Evolutionary conservation across 352 stramenopile genomes (phyloP), one percentile per base, ranked within the genome.

Genomic region (Phytophthora capsici): DNA sequence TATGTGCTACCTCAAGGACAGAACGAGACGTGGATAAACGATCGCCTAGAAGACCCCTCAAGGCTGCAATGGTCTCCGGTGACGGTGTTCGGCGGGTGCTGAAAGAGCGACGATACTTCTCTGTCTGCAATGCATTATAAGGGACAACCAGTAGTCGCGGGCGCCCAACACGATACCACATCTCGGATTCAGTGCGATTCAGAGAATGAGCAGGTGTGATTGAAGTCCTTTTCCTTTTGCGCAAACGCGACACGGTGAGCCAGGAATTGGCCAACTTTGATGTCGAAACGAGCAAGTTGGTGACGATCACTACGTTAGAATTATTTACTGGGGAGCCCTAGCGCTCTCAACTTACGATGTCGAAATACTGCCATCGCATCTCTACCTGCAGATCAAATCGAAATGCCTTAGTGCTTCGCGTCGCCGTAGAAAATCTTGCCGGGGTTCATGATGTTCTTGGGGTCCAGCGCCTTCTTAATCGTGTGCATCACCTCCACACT

Each of bases 381-480:
- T 52, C 45, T 32, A 10, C 10, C 23, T 36, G 23, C 48, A 45
- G 48, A 14, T 30, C 9, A 47, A 28, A 28, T 28, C 25, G 7
- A 28, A 6, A 28, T 8, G 20, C 19, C 12, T 67, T 71, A 72
- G 52, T 73, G 64, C 37, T 68, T 63, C 30, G 45, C 52, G 22
- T 77, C 56, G 14, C 60, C 75, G 48, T 93, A 92, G 52, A 99
- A 90, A 51, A 99, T 91, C 80, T 99, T 99, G 56, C 96, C 96
- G 0, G 97, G 97, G 82, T 99, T 99, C 82, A 99, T 91, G 40
- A 99, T 98, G 67, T 97, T 92, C 40, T 92, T 78, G 16, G 97
- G 97, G 79, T 99, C 97, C 7, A 99, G 67, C 28, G 94, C 84
- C 19, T 87, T 80, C 80, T 99, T 99, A 69, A 99, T 94, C 20